Evolutionary conservation across 768 basidiomycete species (phyloP).

Genomic region (Scleroderma citrinum): DNA sequence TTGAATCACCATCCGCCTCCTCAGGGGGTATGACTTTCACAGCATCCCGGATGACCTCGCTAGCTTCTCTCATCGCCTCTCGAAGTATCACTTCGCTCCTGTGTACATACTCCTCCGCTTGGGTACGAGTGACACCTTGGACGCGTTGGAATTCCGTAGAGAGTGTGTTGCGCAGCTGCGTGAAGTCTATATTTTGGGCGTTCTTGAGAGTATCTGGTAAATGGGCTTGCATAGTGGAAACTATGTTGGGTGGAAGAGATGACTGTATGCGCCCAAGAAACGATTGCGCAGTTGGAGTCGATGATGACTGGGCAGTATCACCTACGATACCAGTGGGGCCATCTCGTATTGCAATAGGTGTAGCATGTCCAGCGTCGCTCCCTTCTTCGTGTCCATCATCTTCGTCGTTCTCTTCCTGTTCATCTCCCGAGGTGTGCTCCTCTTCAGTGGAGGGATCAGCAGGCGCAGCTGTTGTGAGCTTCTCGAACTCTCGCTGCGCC

Average conservation of each 20-base stretch:
- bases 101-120: constrained; percentile 81
- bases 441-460: constrained; percentile 5
- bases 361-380: constrained; percentile 22
- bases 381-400: constrained; percentile 14
- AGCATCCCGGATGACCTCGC: constrained; percentile 79
- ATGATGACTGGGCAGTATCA: constrained; percentile 8
- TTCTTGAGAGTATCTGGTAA: constrained; percentile 63
- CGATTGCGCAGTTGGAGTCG: constrained; percentile 31
- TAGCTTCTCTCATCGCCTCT: constrained; percentile 72
- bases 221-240: constrained; percentile 59
- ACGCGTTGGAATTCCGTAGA: constrained; percentile 64
- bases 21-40: constrained; percentile 91
- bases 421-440: constrained; percentile 3
- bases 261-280: constrained; percentile 69
- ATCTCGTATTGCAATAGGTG: constrained; percentile 18
- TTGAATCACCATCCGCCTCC: constrained; percentile 28
- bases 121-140: constrained; percentile 66
- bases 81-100: constrained; percentile 61
- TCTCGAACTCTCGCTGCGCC: constrained; percentile 71
- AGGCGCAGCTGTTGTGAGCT: constrained; percentile 38
- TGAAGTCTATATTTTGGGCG: constrained; percentile 61
- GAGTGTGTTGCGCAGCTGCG: constrained; percentile 59
- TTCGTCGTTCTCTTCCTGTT: constrained; percentile 1
- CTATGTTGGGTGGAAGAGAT: constrained; percentile 69
- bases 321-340: constrained; percentile 3